Evolutionary conservation across 345 rosid species (phyloP), one percentile per base, ranked within the genome.

Genomic region (Eucalyptus polyanthemos): DNA sequence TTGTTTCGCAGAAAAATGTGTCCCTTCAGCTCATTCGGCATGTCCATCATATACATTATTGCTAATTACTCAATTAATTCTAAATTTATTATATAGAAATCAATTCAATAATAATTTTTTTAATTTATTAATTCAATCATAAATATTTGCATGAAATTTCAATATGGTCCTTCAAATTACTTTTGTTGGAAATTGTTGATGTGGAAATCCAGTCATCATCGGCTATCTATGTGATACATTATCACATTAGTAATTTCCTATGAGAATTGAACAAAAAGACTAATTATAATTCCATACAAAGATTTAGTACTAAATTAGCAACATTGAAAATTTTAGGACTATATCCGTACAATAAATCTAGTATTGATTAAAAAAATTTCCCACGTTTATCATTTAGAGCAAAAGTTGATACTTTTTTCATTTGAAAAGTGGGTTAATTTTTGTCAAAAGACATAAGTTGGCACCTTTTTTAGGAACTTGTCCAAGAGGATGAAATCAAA

Each of bases 121-220:
- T 62, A 4, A n/a, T 65, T 65, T 31, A 0, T 8, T 15, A 29
- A n/a, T n/a, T 4, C 3, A 60, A 12, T 27, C 1, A 14, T 60
- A 12, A n/a, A 65, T 7, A 15, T n/a, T 65, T 65, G 11, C 0
- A 0, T 29, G 3, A 14, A n/a, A 65, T n/a, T 65, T 3, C 5
- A n/a, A 65, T 14, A 4, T n/a, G 15, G 0, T 65, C 37, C 0
- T 65, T 65, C 4, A 24, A 53, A 53, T 53, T 19, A 19, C 25
- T 53, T 53, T 53, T 53, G 58, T 53, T 53, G 1, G 24, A 19
- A 53, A 53, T 53, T 19, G 0, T 53, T 19, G 10, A 53, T 3
- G 5, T 53, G 10, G 1, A 53, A 24, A 53, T 53, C 56, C 1
- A 3, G 1, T 19, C 5, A 53, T 53, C 0, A 53, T 53, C 11